Evolutionary conservation across 2,329 filamentous ascomycete genomes (phyloP), one percentile per base, ranked within the genome.

Genomic region (Ceratocystis harringtonii): DNA sequence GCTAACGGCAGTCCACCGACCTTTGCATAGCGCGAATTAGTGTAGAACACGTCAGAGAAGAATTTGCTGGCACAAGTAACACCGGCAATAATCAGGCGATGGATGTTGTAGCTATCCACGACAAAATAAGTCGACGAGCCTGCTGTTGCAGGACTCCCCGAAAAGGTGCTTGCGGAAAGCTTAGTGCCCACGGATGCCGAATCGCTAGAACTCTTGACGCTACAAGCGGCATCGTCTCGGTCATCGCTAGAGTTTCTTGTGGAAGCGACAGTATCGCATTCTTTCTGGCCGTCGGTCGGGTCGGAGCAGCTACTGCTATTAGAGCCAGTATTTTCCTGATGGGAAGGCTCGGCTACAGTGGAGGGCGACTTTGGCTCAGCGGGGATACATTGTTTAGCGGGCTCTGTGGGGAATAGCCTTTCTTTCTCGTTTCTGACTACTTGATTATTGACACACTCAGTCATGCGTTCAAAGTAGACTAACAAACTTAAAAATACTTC

Each of bases 61-160:
- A 97, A 99, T 76, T 99, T 99, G 83, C 92, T 97, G 4, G 94
- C 92, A 75, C 94, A 97, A 2, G 94, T 99, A 57, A 99, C 94
- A 44, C 92, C 94, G 1, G 94, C 90, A 73, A 99, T 99, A 65
- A 97, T 92, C 65, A 99, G 79, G 65, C 94, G 86, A 74, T 99
- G 94, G 69, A 99, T 97, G 76, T 99, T 99, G 78, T 94, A 99
- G 77, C 94, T 97, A 76, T 99, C 94, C 10, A 97, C 94, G 50
- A 97, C 92, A 73, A 99, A 97, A 67, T 83, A 84, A 7, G 81
- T 83, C 4, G 80, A 19, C 19, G 63, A 19, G 19, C 50, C 63
- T 19, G 28, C 17, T 55, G 63, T 43, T 61, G 43, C 36, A 6
- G 55, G 10, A 41, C 36, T 41, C 36, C 36, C n/a, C 2, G 55